Conservation (phyloP, 192 early-diverging fungal species). For the Cladochytrium replicatum region DNA sequence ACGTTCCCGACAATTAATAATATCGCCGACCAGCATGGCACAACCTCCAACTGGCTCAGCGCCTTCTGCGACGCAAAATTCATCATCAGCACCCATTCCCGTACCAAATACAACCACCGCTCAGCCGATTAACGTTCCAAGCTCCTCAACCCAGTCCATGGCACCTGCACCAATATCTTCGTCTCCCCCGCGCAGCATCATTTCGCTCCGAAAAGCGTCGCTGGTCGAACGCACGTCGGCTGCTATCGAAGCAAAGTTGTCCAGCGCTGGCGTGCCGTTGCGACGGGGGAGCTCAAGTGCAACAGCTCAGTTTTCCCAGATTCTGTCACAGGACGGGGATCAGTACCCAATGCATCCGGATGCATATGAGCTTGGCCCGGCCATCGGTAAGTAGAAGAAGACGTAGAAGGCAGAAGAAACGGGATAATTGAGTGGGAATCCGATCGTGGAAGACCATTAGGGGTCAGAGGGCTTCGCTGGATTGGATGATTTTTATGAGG, state of each 20-base stretch:
- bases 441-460: background rate
- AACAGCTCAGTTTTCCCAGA: background rate
- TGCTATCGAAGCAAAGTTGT: constrained; percentile 2
- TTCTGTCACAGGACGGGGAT: constrained; percentile 1
- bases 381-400: constrained; percentile 21
- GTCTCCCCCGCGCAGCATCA: too few species aligned
- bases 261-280: background rate
- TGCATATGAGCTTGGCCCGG: constrained; percentile 34
- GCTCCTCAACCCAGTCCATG: too few species aligned
- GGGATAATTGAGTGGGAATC: too few species aligned
- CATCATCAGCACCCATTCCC: too few species aligned
- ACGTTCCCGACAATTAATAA: too few species aligned
- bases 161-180: too few species aligned
- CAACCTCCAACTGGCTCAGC: too few species aligned
- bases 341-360: constrained; percentile 29
- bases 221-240: constrained; percentile 6
- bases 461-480: background rate
- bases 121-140: too few species aligned
- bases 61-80: too few species aligned
- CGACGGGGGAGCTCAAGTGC: background rate
- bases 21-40: too few species aligned
- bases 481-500: background rate
- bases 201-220: background rate
- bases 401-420: too few species aligned
- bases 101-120: too few species aligned